Conservation (phyloP, 2,329 filamentous ascomycete species). For the Laburnicola sp. region DNA sequence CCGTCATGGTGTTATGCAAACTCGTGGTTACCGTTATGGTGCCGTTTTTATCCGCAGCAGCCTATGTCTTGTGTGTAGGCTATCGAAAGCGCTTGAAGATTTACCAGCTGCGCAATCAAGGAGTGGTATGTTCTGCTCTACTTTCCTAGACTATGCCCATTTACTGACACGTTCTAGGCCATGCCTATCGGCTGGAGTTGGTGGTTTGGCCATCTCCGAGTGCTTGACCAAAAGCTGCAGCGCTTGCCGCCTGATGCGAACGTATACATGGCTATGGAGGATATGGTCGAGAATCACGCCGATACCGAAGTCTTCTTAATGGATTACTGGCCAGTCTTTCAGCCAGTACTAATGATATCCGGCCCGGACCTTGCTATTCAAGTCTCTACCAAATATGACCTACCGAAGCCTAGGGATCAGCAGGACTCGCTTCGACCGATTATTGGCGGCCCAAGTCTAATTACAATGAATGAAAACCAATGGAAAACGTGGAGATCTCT, state of each 20-base stretch:
- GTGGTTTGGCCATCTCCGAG: slow-evolving; percentile 11
- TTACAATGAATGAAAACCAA: slow-evolving; percentile 18
- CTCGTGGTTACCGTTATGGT: too few relatives aligned
- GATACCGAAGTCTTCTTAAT: slow-evolving; percentile 13
- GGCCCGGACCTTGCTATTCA: slow-evolving; percentile 1
- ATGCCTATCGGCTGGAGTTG: slow-evolving; percentile 18
- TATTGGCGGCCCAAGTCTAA: slow-evolving; percentile 15
- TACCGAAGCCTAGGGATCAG: slow-evolving; percentile 13
- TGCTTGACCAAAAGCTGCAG: slow-evolving; percentile 5
- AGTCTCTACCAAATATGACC: slow-evolving; percentile 3
- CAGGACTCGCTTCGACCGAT: slow-evolving; percentile 14
- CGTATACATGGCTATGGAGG: slow-evolving; percentile 7
- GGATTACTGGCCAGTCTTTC: slow-evolving; percentile 18
- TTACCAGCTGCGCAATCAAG: slow-evolving; percentile 12
- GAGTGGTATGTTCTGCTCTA: slow-evolving; percentile 4
- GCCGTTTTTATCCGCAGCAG: not conserved
- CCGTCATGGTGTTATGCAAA: too few relatives aligned
- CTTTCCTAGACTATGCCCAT: not conserved
- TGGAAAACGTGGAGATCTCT: slow-evolving; percentile 35
- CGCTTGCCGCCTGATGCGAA: slow-evolving; percentile 12
- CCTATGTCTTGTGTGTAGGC: not conserved
- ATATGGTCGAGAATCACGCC: slow-evolving; percentile 1
- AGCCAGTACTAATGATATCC: slow-evolving; percentile 10
- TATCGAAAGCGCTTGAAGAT: slow-evolving; percentile 11
- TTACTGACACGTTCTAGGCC: not conserved